A percentile compares a stretch with the other conserved stretches of the same genome.
These are phyloP conservation scores for Mycosphaerella arachidis DNA, from an alignment of 2,329 filamentous ascomycete species.

Conservation along the genomic window DNA sequence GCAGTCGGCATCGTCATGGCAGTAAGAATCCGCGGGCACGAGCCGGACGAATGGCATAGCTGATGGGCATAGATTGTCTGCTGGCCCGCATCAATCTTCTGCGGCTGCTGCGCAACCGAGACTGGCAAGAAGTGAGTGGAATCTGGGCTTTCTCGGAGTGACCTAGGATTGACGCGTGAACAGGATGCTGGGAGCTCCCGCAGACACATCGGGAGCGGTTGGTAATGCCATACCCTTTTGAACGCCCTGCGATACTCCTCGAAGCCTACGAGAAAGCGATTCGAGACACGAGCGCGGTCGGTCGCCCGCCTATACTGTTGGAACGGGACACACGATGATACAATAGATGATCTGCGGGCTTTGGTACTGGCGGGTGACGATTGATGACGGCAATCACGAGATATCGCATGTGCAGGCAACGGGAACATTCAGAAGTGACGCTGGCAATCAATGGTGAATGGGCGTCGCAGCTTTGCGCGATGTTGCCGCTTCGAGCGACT, in stretches of 20 bases:
- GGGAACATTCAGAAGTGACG: neutral
- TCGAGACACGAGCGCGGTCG: neutral
- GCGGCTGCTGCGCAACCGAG: conserved; percentile 36
- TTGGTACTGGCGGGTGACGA: neutral
- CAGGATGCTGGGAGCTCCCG: conserved; percentile 32
- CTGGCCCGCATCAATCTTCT: conserved; percentile 37
- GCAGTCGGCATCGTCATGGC: conserved; percentile 32
- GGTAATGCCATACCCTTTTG: conserved; percentile 35
- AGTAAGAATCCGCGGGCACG: conserved; percentile 14
- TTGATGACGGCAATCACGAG: neutral
- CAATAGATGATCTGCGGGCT: neutral
- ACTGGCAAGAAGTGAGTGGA: conserved; percentile 30
- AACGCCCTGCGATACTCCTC: neutral
- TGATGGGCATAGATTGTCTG: conserved; percentile 29
- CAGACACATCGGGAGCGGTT: conserved; percentile 29
- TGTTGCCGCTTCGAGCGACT: neutral
- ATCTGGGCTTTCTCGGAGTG: neutral
- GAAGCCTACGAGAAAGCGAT: neutral
- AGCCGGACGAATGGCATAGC: neutral
- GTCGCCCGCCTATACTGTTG: neutral
- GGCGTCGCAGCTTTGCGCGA: neutral
- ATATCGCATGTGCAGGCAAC: neutral
- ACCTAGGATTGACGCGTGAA: neutral
- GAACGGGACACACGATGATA: neutral
- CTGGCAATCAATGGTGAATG: neutral